Conservation (phyloP, 768 basidiomycete genomes). For the Flagelloscypha sp. region DNA sequence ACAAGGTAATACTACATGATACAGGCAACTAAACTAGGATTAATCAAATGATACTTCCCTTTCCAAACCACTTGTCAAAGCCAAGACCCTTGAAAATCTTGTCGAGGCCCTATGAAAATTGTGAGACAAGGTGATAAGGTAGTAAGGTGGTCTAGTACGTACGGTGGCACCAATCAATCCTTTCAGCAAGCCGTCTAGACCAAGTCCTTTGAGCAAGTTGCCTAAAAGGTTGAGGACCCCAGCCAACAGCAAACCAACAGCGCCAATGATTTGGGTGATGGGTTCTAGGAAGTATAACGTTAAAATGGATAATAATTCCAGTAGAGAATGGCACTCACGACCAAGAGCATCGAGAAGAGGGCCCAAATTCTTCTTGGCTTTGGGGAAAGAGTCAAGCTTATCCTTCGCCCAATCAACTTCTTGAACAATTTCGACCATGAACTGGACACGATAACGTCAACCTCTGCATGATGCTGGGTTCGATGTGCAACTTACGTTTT, state of each 20-base stretch:
- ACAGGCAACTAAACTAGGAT: no score
- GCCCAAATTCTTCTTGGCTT: neutral
- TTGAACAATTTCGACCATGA: neutral
- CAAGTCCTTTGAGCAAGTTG: no score
- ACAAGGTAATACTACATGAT: no score
- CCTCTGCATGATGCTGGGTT: neutral
- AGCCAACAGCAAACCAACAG: neutral
- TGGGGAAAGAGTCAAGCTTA: neutral
- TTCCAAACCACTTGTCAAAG: constrained; percentile 23
- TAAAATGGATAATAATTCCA: no score
- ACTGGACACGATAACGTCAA: neutral
- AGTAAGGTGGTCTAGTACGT: no score
- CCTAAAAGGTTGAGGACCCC: neutral
- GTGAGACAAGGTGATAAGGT: no score
- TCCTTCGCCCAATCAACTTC: constrained; percentile 1
- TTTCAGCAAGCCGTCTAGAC: no score
- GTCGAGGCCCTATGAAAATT: no score
- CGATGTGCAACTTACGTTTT: neutral
- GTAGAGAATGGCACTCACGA: neutral
- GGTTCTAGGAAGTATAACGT: neutral
- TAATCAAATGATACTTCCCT: no score
- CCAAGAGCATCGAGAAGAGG: constrained; percentile 1
- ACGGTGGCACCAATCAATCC: no score
- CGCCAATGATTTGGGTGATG: neutral
- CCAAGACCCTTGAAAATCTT: constrained; percentile 28